Evolutionary conservation across 1,284 basidiomycete genomes (phyloP), one percentile per base, ranked within the genome.

Genomic region (Papiliotrema nemorosa): DNA sequence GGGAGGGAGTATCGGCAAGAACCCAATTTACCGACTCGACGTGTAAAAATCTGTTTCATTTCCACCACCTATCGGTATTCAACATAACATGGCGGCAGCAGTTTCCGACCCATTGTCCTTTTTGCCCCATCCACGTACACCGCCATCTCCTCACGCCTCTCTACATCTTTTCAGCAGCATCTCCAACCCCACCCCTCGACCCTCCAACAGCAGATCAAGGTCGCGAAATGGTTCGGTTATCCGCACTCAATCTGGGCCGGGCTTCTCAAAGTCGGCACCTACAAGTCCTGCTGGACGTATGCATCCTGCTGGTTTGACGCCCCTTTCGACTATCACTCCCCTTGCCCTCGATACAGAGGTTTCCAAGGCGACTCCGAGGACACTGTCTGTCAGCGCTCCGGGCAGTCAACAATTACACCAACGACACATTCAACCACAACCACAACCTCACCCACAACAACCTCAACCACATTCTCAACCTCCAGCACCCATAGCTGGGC

Each of bases 241-340:
- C 14, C 9, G 14, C 7, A 14, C 9, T 7, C 29, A 31, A 31
- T 14, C 29, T 31, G 9, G 29, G 14, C 29, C 7, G 29, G 29
- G 9, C 9, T 9, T 18, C 9, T 44, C 42, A 6, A 57, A 39
- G 39, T 64, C 60, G 1, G 60, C 56, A 24, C 62, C 60, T 22
- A 54, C 49, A 31, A 60, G 58, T 50, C 62, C 62, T 39, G 52
- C n/a, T 4, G 62, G 34, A 25, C 49, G 16, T 6, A 18, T 18
- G 1, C 35, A 47, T 3, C 35, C 49, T 3, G 29, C 34, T 13
- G 54, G 59, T 3, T 39, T 64, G 3, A 49, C 58, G 14, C 58
- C 60, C 5, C 40, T 62, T 2, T 50, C 49, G 3, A 34, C 27
- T 14, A 62, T 64, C 22, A 45, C 52, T 13, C 44, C 47, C 18